These are phyloP conservation scores for Nannochloris sp. DNA, from an alignment of 139 green algal species.

Conservation along the genomic window DNA sequence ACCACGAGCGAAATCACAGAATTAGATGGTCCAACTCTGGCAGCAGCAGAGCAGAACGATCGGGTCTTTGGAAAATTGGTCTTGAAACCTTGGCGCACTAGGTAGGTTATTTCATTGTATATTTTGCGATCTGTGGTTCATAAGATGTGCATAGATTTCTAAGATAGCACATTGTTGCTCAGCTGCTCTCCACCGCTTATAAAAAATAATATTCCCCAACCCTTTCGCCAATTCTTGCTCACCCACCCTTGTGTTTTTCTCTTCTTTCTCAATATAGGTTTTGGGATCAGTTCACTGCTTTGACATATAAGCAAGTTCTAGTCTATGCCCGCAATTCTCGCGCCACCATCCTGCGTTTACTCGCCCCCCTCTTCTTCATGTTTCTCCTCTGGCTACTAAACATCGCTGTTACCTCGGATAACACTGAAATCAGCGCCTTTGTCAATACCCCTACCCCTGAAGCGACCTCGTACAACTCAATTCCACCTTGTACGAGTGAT, in stretches of 20 bases:
- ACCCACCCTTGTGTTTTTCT: neutral
- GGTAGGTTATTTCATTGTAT: no score
- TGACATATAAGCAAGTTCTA: constrained; percentile 22
- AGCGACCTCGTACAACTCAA: constrained; percentile 14
- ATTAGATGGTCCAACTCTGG: no score
- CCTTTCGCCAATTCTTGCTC: neutral
- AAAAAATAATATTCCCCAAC: no score
- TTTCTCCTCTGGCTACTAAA: constrained; percentile 71
- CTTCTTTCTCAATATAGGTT: neutral
- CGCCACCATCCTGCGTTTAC: constrained; percentile 61
- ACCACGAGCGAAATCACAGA: no score
- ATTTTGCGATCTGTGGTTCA: no score
- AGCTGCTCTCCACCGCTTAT: no score
- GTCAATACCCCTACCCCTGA: constrained; percentile 15
- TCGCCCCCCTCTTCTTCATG: constrained; percentile 80
- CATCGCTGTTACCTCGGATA: constrained; percentile 45
- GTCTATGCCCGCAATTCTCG: constrained; percentile 61
- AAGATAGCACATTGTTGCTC: no score
- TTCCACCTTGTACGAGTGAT: constrained; percentile 51
- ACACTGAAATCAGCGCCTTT: constrained; percentile 13
- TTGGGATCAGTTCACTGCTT: constrained; percentile 8
- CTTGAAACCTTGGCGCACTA: no score
- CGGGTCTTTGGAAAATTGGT: no score
- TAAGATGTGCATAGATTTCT: no score
- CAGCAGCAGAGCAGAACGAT: no score